Conservation (phyloP, 352 stramenopile genomes). For the Phytophthora nicotianae region DNA sequence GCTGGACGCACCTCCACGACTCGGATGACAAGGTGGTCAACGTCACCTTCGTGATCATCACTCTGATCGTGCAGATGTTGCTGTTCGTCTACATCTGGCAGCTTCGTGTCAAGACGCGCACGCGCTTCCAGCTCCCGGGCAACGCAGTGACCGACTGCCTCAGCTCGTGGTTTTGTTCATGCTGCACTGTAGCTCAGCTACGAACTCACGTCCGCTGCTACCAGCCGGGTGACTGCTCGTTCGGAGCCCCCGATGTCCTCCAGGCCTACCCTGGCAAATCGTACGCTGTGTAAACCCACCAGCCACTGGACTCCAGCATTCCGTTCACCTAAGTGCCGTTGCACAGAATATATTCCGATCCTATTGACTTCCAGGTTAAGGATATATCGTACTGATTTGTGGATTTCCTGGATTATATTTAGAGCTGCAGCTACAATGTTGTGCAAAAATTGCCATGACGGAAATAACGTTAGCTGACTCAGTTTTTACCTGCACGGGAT, state of each 20-base stretch:
- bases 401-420: too few relatives aligned
- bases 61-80: slow-evolving; percentile 30
- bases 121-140: slow-evolving; percentile 50
- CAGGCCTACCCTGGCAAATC: slow-evolving; percentile 40
- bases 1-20: too few relatives aligned
- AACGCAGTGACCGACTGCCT: slow-evolving; percentile 39
- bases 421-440: too few relatives aligned
- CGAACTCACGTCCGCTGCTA: slow-evolving; percentile 51
- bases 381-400: neutral
- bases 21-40: slow-evolving; percentile 16
- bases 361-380: slow-evolving; percentile 1
- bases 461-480: neutral
- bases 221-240: slow-evolving; percentile 47
- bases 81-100: slow-evolving; percentile 43
- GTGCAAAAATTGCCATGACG: too few relatives aligned
- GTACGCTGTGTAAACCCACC: slow-evolving; percentile 27
- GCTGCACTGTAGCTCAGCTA: slow-evolving; percentile 47
- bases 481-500: neutral
- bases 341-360: slow-evolving; percentile 18
- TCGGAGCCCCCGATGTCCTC: slow-evolving; percentile 43
- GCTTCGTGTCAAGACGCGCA: slow-evolving; percentile 49
- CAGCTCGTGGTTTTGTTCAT: slow-evolving; percentile 46
- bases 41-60: slow-evolving; percentile 30
- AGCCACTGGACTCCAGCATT: slow-evolving; percentile 6
- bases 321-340: slow-evolving; percentile 21